Conservation (phyloP, 225 moss, liverwort and hornwort genomes). For the Marchantia paleacea region DNA sequence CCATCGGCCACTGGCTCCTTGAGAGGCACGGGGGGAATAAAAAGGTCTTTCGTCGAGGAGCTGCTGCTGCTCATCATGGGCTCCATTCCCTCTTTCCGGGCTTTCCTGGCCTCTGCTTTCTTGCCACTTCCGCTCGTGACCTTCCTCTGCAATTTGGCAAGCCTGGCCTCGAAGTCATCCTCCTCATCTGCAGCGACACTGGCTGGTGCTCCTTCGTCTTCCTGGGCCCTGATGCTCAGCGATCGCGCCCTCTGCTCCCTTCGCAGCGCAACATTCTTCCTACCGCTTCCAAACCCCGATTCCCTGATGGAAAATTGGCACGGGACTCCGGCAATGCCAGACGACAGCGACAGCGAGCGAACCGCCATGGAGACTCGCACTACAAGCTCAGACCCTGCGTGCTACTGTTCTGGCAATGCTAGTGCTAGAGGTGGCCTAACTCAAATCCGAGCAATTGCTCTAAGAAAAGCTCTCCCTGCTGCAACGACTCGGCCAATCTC, state of each 20-base stretch:
- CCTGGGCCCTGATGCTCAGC: constrained; percentile 17
- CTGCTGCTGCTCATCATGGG: constrained; percentile 9
- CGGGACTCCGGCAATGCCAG: constrained; percentile 22
- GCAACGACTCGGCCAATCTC: constrained; percentile 9
- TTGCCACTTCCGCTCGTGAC: constrained; percentile 60
- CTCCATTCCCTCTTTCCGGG: constrained; percentile 47
- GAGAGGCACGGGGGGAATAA: constrained; percentile 49
- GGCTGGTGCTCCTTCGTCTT: constrained; percentile 18
- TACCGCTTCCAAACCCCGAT: background rate
- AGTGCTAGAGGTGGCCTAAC: no score
- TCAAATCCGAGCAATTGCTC: no score
- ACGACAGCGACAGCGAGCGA: constrained; percentile 7
- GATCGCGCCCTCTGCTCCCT: background rate
- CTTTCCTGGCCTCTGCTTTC: constrained; percentile 62
- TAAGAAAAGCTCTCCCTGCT: no score
- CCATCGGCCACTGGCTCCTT: constrained; percentile 53
- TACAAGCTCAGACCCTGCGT: no score
- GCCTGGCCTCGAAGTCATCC: constrained; percentile 52
- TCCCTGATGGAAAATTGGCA: constrained; percentile 26
- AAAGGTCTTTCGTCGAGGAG: constrained; percentile 22
- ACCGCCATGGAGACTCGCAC: constrained; percentile 14
- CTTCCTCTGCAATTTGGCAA: constrained; percentile 53
- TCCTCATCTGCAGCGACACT: constrained; percentile 26
- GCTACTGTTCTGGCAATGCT: no score
- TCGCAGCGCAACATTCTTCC: background rate